Base-by-base conservation (phyloP, 2,329 filamentous ascomycete species). In the Cylindrodendrum hubeiense region DNA sequence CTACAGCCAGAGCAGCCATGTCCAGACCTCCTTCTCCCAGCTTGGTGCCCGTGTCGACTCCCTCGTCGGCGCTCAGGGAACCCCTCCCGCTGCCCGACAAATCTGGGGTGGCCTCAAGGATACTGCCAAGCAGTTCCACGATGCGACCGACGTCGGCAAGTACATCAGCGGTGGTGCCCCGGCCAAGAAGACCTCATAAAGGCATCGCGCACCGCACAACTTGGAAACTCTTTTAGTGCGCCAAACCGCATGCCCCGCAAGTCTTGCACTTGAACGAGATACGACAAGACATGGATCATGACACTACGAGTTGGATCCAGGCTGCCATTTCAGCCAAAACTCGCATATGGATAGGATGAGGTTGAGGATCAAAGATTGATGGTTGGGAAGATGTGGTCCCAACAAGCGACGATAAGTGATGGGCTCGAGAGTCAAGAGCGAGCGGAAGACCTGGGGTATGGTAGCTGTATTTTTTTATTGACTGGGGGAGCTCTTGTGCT, bases 1-100 rank as follows among this genome's bases (percentile, higher is more conserved):
- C 76, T 95, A 91, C 83, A 86, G 91, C 63, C 95, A 98, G 87
- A 98, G 94, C 87, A 89, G 85, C 70, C 97, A 98, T 77, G 93
- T 98, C n/a, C 93, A 97, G 85, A 89, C 87, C 75, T 90, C 93
- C 51, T 91, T 98, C 77, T 84, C 86, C 69, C 87, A 91, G 74
- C 82, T 95, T 60, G 89, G 89, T 75, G 90, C 91, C 59, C 89
- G 93, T 71, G 84, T 95, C 67, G 95, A 98, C 80, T 91, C 92
- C 67, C 85, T 94, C 52, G 89, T 96, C 61, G 92, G 94, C 58
- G 92, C 94, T 75, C 95, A 97, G 86, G 93, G 91, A 78, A 94
- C 92, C 17, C 94, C 94, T 28, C 94, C 95, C 1, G 89, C 85
- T 26, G 92, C 91, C 60, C 89, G 93, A 75, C 89, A 95, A 78